Evolutionary conservation across 1,139 yeast species (phyloP).

Genomic region (Wickerhamomyces sp.): DNA sequence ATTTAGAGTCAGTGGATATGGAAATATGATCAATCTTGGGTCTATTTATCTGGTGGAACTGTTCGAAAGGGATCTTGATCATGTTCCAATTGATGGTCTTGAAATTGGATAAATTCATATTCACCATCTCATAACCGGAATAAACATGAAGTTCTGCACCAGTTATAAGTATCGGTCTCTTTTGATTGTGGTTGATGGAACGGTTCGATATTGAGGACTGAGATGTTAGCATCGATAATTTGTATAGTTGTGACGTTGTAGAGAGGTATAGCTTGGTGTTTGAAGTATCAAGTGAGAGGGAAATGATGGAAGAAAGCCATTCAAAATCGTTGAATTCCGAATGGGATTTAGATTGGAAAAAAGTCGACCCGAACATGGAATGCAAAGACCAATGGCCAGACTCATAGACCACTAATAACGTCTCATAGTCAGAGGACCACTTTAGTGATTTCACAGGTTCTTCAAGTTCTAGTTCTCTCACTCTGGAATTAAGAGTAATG

Average conservation of each 20-base stretch:
- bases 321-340: constrained; percentile 25
- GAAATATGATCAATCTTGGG: constrained; percentile 24
- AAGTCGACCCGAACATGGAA: constrained; percentile 31
- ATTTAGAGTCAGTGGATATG: constrained; percentile 31
- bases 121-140: constrained; percentile 18
- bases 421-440: constrained; percentile 25
- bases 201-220: constrained; percentile 3
- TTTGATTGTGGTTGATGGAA: constrained; percentile 17
- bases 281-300: background rate
- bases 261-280: background rate
- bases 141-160: constrained; percentile 18
- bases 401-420: constrained; percentile 22
- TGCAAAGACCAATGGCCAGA: constrained; percentile 31
- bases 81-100: constrained; percentile 18
- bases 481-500: constrained; percentile 6
- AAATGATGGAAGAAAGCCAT: constrained; percentile 14
- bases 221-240: constrained; percentile 2
- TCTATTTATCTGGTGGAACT: constrained; percentile 12
- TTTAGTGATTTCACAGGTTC: constrained; percentile 19
- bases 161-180: constrained; percentile 14
- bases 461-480: constrained; percentile 13
- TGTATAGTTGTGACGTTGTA: background rate
- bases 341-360: constrained; percentile 27
- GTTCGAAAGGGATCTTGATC: constrained; percentile 18
- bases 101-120: constrained; percentile 2